phyloP scores from a whole-genome alignment of 129 eudicot species.

The Scalesia atractyloides region DNA sequence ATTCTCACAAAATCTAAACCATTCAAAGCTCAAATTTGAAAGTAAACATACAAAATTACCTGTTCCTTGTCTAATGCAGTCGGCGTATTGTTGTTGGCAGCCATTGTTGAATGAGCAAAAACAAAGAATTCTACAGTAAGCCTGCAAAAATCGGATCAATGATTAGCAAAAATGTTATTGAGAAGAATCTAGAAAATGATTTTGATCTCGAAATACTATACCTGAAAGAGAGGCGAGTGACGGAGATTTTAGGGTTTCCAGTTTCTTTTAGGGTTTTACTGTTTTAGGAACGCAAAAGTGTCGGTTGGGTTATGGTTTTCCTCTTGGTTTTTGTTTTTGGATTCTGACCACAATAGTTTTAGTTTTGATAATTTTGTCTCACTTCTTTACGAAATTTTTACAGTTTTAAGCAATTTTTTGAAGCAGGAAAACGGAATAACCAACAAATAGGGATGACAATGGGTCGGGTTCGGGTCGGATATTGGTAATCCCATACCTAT shows the following conservation, averaged over 20 bases:
- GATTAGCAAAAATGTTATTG: background rate
- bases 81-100: slow-evolving; percentile 39
- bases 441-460: no score
- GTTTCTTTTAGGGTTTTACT: slow-evolving; percentile 30
- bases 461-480: no score
- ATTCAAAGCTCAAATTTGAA: background rate
- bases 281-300: slow-evolving; percentile 18
- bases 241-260: slow-evolving; percentile 15
- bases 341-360: slow-evolving; percentile 6
- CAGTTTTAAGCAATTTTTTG: background rate
- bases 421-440: no score
- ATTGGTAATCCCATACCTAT: no score
- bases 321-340: background rate
- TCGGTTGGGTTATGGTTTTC: background rate
- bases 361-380: slow-evolving; percentile 4
- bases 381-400: background rate
- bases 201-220: background rate
- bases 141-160: slow-evolving; percentile 8
- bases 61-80: slow-evolving; percentile 40
- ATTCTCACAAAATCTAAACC: background rate
- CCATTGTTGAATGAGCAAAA: slow-evolving; percentile 31
- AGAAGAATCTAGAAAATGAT: background rate
- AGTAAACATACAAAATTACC: slow-evolving; percentile 27
- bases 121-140: slow-evolving; percentile 7
- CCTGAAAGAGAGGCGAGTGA: background rate